Evolutionary conservation across 129 eudicot species (phyloP), one percentile per base, ranked within the genome.

Genomic region (Deinandra increscens): DNA sequence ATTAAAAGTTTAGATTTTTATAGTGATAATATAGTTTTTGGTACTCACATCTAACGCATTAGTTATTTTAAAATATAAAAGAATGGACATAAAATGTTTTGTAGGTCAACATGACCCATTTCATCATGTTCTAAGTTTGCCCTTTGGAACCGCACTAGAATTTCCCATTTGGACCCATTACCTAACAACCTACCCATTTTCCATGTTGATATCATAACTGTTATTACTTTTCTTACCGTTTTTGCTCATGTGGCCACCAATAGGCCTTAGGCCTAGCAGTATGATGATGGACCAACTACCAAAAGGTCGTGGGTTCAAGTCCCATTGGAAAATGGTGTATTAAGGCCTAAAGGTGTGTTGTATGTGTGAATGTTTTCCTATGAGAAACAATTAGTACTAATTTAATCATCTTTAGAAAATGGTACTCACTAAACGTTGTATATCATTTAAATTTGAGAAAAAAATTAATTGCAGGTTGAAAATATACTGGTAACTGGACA

Each of bases 401-500:
- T 55, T 22, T 22, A 23, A 54, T 22, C 23, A 4, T 22, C 9
- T 5, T 10, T 13, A n/a, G 13, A 55, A 53, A 10, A 55, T 23
- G 37, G 15, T 11, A 55, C 14, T 13, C 7, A 54, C 18, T 72
- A 23, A 55, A 55, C 17, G 5, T 55, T 55, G 5, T 58, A 11
- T 12, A 58, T 41, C 29, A 37, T 39, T 34, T 7, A 7, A 48
- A 26, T 50, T 33, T 38, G 8, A 37, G 20, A 9, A 11, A 22
- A 34, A 42, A 45, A 14, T 8, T 38, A 49, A 49, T 50, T 61
- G 51, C 82, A 94, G 99, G 99, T 94, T 66, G 84, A 85, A 77
- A 89, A 90, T 66, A 87, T 90, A 68, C 79, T 94, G 68, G 87
- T 94, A 48, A 72, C 93, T 69, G 99, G 99, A 66, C 99, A 90